Percentiles rank a stretch among this genome's conserved stretches.
Conservation (phyloP, 2,329 filamentous ascomycete species). For the Aspergillus oerlinghausenensis region DNA sequence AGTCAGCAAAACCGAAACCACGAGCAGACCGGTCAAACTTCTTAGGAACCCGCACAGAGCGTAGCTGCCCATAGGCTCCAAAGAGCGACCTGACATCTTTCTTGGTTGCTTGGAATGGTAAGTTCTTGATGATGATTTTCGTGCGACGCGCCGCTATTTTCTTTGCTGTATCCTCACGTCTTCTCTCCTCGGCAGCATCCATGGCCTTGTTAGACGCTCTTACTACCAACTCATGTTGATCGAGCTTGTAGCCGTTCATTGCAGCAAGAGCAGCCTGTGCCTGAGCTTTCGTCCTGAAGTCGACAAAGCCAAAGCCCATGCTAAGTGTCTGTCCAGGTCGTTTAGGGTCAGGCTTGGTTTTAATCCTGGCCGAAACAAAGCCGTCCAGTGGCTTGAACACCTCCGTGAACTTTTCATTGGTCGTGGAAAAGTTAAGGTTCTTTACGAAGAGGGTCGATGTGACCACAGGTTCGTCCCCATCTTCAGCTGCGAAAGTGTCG, state of each 20-base stretch:
- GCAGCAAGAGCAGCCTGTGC: slow-evolving; percentile 73
- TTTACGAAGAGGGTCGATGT: slow-evolving; percentile 86
- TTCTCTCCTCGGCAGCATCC: slow-evolving; percentile 82
- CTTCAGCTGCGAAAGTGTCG: slow-evolving; percentile 40
- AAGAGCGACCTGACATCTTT: slow-evolving; percentile 86
- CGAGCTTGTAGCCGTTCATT: slow-evolving; percentile 88
- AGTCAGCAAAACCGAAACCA: slow-evolving; percentile 96
- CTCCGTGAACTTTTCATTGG: slow-evolving; percentile 68
- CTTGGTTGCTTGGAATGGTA: slow-evolving; percentile 92
- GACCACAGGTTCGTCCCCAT: slow-evolving; percentile 43
- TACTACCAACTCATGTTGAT: slow-evolving; percentile 78
- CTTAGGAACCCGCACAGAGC: slow-evolving; percentile 88
- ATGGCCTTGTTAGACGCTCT: slow-evolving; percentile 81
- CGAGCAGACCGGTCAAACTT: slow-evolving; percentile 86
- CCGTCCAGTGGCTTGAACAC: slow-evolving; percentile 78
- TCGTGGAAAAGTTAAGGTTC: slow-evolving; percentile 90
- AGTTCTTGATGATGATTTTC: slow-evolving; percentile 96
- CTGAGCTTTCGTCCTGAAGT: slow-evolving; percentile 73
- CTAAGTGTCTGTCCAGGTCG: slow-evolving; percentile 80
- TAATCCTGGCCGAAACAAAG: slow-evolving; percentile 83
- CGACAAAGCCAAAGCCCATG: slow-evolving; percentile 96
- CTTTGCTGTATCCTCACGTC: slow-evolving; percentile 76
- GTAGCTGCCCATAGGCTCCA: slow-evolving; percentile 83
- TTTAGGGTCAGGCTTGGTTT: slow-evolving; percentile 92
- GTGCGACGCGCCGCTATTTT: slow-evolving; percentile 72